These are phyloP conservation scores for Fusarium xylarioides DNA, from an alignment of 2,329 filamentous ascomycete species.

Conservation along the genomic window DNA sequence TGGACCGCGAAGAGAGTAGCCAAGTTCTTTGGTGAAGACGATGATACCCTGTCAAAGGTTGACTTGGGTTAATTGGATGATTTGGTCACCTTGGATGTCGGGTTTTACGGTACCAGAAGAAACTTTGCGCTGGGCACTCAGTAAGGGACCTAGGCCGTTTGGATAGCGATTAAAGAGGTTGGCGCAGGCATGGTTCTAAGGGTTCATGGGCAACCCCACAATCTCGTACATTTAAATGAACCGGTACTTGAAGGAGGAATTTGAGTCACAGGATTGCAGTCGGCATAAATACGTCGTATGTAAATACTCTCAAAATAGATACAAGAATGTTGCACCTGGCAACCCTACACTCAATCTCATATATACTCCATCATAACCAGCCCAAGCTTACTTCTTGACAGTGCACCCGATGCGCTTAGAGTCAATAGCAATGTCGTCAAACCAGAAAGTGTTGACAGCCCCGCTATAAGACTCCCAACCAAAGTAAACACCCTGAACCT, in stretches of 20 bases:
- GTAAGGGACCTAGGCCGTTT: fast-evolving
- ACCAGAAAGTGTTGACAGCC: constrained; percentile 69
- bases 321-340: constrained; percentile 23
- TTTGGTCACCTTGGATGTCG: constrained; percentile 32
- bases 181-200: fast-evolving
- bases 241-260: not conserved
- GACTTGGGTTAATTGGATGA: constrained; percentile 33
- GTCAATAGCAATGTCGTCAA: constrained; percentile 64
- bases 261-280: not conserved
- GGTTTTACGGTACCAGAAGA: constrained; percentile 7
- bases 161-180: fast-evolving
- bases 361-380: not conserved
- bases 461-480: constrained; percentile 72
- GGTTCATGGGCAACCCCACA: fast-evolving
- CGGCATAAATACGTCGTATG: not conserved
- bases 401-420: constrained; percentile 37
- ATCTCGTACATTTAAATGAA: not conserved
- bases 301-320: constrained; percentile 20
- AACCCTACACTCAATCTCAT: constrained; percentile 9
- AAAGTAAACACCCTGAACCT: constrained; percentile 65
- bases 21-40: constrained; percentile 29
- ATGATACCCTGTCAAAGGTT: not conserved
- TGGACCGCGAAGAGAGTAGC: constrained; percentile 34
- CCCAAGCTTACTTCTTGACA: constrained; percentile 5
- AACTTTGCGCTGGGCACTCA: constrained; percentile 2